These are phyloP conservation scores for Haematococcus lacustris DNA, from an alignment of 139 green algal species.

Conservation along the genomic window DNA sequence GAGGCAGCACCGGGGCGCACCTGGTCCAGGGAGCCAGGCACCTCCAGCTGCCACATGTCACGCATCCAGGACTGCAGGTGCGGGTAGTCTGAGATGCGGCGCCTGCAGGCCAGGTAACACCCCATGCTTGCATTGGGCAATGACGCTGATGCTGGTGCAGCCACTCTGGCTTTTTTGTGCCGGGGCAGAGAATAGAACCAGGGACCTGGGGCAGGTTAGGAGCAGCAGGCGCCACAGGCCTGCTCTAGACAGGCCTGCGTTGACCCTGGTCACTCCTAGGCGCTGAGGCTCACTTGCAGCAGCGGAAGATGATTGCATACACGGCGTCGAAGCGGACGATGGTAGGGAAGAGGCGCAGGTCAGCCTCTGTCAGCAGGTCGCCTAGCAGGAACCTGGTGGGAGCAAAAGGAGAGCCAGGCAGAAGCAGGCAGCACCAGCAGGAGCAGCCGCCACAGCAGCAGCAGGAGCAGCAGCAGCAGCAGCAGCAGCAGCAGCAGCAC, in stretches of 20 bases:
- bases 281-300: constrained; percentile 36
- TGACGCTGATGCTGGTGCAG: too few relatives aligned
- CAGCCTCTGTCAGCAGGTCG: constrained; percentile 65
- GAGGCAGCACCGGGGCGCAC: constrained; percentile 29
- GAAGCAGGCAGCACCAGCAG: too few relatives aligned
- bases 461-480: too few relatives aligned
- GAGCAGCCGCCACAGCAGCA: too few relatives aligned
- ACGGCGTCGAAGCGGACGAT: constrained; percentile 70
- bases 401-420: too few relatives aligned
- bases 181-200: too few relatives aligned
- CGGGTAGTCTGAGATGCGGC: constrained; percentile 66
- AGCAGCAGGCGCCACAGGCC: too few relatives aligned
- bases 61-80: constrained; percentile 71
- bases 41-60: constrained; percentile 69
- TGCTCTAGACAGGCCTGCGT: constrained; percentile 12
- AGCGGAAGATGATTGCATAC: constrained; percentile 87
- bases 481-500: constrained; percentile 8
- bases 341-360: constrained; percentile 82
- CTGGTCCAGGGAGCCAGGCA: constrained; percentile 38
- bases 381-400: constrained; percentile 68
- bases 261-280: too few relatives aligned
- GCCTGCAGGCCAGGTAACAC: too few relatives aligned
- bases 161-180: too few relatives aligned
- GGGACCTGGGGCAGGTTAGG: too few relatives aligned
- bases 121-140: too few relatives aligned